Conservation (phyloP, 805 yeast species). For the Barnettozyma californica region DNA sequence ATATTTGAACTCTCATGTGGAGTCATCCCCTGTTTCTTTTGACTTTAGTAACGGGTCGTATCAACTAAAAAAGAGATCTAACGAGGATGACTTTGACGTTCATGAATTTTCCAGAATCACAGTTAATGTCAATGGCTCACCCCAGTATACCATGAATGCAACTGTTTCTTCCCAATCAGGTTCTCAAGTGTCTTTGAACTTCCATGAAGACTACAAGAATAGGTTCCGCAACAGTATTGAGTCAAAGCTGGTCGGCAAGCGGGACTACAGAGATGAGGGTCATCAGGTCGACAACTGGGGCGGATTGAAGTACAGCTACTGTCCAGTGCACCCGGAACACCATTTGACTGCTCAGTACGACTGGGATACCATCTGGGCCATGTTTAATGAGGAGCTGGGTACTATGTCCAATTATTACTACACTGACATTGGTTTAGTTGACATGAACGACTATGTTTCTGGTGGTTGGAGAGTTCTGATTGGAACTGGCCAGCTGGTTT, state of each 20-base stretch:
- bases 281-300: not conserved
- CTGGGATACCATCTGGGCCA: not conserved
- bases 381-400: not conserved
- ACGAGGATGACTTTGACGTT: not conserved
- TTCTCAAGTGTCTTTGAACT: not conserved
- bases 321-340: slow-evolving; percentile 1
- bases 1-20: not conserved
- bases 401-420: not conserved
- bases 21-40: not conserved
- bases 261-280: not conserved
- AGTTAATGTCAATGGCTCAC: not conserved
- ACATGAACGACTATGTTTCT: not conserved
- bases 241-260: not conserved
- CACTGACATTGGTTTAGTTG: not conserved
- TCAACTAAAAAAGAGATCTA: not conserved
- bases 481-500: not conserved
- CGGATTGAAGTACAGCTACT: slow-evolving; percentile 1
- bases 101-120: not conserved
- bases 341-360: not conserved
- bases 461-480: not conserved
- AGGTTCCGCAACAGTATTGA: not conserved
- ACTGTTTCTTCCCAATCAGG: not conserved
- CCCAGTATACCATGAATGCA: not conserved
- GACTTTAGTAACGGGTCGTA: not conserved
- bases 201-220: not conserved